Conservation (phyloP, 345 rosid genomes). For the Dipteronia sinensis region DNA sequence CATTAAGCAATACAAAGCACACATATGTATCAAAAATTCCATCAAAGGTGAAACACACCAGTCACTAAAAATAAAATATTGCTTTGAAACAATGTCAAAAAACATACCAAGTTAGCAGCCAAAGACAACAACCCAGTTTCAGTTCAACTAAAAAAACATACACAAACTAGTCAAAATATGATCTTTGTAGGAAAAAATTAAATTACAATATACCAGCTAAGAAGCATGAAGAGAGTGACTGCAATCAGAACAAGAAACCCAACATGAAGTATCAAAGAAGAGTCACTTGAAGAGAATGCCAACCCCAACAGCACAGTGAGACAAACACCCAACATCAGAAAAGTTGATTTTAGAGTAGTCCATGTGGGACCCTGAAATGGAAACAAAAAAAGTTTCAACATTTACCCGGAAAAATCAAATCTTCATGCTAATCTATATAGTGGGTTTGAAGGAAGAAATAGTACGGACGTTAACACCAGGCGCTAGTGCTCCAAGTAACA, state of each 20-base stretch:
- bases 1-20: not conserved
- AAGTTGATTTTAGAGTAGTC: constrained; percentile 74
- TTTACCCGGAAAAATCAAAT: not conserved
- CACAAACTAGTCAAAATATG: not conserved
- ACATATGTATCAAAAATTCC: not conserved
- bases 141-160: not conserved
- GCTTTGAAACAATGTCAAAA: not conserved
- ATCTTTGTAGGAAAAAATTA: not conserved
- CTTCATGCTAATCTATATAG: not conserved
- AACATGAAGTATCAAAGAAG: constrained; percentile 68
- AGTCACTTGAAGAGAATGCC: constrained; percentile 79
- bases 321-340: constrained; percentile 65
- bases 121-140: constrained; percentile 11
- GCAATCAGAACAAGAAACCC: constrained; percentile 71
- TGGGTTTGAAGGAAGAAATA: not conserved
- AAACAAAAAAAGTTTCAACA: constrained; percentile 11
- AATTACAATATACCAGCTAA: constrained; percentile 58
- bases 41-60: not conserved
- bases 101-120: not conserved
- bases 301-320: constrained; percentile 77
- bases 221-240: constrained; percentile 73
- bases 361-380: constrained; percentile 77
- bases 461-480: constrained; percentile 82
- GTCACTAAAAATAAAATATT: not conserved
- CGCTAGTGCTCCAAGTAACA: constrained; percentile 79